Conservation (phyloP, 345 rosid species). For the Pugionium cornutum region DNA sequence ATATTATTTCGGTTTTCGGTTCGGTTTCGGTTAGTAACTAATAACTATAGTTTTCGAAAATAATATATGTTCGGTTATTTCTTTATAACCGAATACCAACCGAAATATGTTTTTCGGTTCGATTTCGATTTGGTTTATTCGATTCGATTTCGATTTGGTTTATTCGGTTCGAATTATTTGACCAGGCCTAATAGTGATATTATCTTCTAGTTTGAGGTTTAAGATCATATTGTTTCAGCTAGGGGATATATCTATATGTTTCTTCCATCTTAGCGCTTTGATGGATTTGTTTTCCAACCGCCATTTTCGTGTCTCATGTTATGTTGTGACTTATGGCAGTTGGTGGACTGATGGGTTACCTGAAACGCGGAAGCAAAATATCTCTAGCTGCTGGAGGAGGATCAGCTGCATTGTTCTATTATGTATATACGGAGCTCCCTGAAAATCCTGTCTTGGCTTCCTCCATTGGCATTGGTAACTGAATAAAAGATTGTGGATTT, state of each 20-base stretch:
- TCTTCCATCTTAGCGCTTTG: neutral
- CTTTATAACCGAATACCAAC: too few species aligned
- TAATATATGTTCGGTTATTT: too few species aligned
- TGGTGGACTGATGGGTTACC: constrained; percentile 85
- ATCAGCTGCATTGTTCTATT: constrained; percentile 64
- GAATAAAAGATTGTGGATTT: neutral
- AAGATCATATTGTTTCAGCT: neutral
- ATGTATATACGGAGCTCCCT: constrained; percentile 72
- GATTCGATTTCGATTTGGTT: too few species aligned
- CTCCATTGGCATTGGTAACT: constrained; percentile 78
- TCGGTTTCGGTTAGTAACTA: too few species aligned
- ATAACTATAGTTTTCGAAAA: too few species aligned
- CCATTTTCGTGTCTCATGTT: constrained; percentile 10
- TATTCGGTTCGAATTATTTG: too few species aligned
- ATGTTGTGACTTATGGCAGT: constrained; percentile 41
- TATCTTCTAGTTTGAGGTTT: neutral
- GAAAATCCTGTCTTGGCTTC: constrained; percentile 73
- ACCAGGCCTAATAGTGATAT: neutral
- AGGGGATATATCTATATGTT: neutral
- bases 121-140: too few species aligned
- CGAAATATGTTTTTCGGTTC: too few species aligned
- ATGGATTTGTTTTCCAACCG: neutral
- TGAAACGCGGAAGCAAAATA: constrained; percentile 88
- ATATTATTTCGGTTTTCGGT: too few species aligned
- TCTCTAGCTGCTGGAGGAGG: constrained; percentile 77